phyloP scores from a whole-genome alignment of 225 moss, liverwort and hornwort genomes.

The Rhytidiadelphus loreus region DNA sequence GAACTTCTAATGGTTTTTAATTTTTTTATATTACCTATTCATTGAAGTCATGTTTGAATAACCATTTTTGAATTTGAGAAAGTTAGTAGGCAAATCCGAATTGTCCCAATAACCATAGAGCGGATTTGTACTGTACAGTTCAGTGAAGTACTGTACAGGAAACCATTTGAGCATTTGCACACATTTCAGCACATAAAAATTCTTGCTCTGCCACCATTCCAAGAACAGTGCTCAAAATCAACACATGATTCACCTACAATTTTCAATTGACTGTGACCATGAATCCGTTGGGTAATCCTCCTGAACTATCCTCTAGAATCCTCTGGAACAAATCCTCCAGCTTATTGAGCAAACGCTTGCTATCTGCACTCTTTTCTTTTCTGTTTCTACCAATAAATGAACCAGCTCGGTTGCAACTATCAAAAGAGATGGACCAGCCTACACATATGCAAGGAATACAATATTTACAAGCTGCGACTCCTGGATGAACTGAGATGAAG shows the following conservation, averaged over 20 bases:
- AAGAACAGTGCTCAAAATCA: not conserved
- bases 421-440: not conserved
- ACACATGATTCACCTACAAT: not conserved
- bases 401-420: not conserved
- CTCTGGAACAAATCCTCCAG: not conserved
- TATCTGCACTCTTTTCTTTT: not conserved
- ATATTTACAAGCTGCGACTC: not conserved
- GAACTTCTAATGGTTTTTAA: not conserved
- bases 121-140: no score
- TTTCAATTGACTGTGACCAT: not conserved
- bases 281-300: not conserved
- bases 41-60: not conserved
- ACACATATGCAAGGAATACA: not conserved
- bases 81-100: not conserved
- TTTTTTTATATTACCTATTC: not conserved
- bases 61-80: not conserved
- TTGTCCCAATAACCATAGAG: not conserved
- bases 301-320: not conserved
- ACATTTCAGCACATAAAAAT: no score
- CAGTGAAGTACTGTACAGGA: no score
- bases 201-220: not conserved
- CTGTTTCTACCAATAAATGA: not conserved
- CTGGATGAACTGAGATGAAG: conserved; percentile 6
- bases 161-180: no score
- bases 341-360: not conserved